Percentiles rank a stretch among this genome's conserved stretches.
Conservation (phyloP, 2,329 filamentous ascomycete species). For the Aspergillaceae sp. region DNA sequence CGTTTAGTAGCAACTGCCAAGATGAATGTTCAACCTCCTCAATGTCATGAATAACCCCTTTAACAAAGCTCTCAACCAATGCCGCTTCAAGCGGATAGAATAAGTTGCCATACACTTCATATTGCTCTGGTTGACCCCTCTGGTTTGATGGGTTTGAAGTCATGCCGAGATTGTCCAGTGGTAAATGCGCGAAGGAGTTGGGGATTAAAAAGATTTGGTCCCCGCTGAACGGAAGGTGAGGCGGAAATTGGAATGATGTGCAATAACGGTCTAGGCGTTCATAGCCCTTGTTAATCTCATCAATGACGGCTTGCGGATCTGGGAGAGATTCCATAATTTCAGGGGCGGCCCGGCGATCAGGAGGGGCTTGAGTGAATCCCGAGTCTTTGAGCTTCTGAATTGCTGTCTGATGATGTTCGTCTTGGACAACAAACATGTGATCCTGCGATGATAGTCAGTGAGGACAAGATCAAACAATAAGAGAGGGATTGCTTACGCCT, state of each 20-base stretch:
- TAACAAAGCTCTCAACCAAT: slow-evolving; percentile 4
- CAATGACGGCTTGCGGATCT: slow-evolving; percentile 4
- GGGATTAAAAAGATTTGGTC: slow-evolving; percentile 4
- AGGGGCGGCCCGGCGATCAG: slow-evolving; percentile 3
- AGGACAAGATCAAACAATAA: background rate
- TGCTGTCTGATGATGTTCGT: slow-evolving; percentile 4
- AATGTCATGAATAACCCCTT: slow-evolving; percentile 16
- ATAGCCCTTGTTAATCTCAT: background rate
- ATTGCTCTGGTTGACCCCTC: slow-evolving; percentile 1
- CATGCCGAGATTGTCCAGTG: slow-evolving; percentile 1
- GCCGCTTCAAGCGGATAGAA: slow-evolving; percentile 6
- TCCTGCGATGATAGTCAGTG: background rate
- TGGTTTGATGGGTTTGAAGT: slow-evolving; percentile 1
- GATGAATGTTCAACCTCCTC: slow-evolving; percentile 7
- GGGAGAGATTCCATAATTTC: slow-evolving; percentile 5
- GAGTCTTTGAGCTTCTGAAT: slow-evolving; percentile 3
- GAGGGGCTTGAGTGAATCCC: slow-evolving; percentile 6
- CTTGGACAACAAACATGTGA: slow-evolving; percentile 6
- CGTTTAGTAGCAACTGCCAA: slow-evolving; percentile 11
- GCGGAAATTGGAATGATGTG: slow-evolving; percentile 4
- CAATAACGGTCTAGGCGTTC: slow-evolving; percentile 5
- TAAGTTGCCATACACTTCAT: slow-evolving; percentile 6
- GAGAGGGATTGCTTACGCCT: background rate
- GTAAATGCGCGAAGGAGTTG: slow-evolving; percentile 6
- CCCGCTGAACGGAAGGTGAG: slow-evolving; percentile 1